These are phyloP conservation scores for Xylaria sp. DNA, from an alignment of 2,329 filamentous ascomycete species.

Conservation along the genomic window DNA sequence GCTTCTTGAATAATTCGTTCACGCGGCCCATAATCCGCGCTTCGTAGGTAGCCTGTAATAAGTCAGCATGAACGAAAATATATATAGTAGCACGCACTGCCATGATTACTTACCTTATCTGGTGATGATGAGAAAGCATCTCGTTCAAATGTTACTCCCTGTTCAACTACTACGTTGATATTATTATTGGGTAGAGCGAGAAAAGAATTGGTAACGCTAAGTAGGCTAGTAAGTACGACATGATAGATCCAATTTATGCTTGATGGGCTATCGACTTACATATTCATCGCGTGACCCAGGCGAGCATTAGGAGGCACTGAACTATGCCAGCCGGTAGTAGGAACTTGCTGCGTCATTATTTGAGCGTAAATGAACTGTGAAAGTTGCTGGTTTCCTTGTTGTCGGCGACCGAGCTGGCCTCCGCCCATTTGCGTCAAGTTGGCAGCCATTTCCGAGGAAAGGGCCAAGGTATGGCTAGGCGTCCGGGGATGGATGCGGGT, in stretches of 20 bases:
- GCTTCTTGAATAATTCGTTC: slow-evolving; percentile 61
- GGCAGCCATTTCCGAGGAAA: slow-evolving; percentile 67
- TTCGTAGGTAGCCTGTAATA: slow-evolving; percentile 61
- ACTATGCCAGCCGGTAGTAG: slow-evolving; percentile 50
- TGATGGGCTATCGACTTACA: slow-evolving; percentile 48
- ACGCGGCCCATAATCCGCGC: slow-evolving; percentile 59
- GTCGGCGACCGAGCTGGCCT: slow-evolving; percentile 57
- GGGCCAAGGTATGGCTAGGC: slow-evolving; percentile 37
- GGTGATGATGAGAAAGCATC: slow-evolving; percentile 59
- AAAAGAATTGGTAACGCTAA: slow-evolving; percentile 63
- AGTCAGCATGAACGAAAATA: slow-evolving; percentile 20
- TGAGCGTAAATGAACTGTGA: slow-evolving; percentile 55
- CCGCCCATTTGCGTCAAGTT: slow-evolving; percentile 68
- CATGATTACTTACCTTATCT: slow-evolving; percentile 58
- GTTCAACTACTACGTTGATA: slow-evolving; percentile 55
- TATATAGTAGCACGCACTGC: not conserved
- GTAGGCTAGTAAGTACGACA: slow-evolving; percentile 26
- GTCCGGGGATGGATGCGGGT: slow-evolving; percentile 8
- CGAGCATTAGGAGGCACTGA: slow-evolving; percentile 49
- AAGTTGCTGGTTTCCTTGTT: slow-evolving; percentile 53
- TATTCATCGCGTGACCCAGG: slow-evolving; percentile 50
- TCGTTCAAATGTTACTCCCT: slow-evolving; percentile 61
- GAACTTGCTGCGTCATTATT: slow-evolving; percentile 44
- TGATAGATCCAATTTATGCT: not conserved
- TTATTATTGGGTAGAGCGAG: slow-evolving; percentile 59